A percentile compares a stretch with the other conserved stretches of the same genome.
Evolutionary conservation across 2,329 filamentous ascomycete genomes (phyloP).

Genomic region (Zymoseptoria crescenta): DNA sequence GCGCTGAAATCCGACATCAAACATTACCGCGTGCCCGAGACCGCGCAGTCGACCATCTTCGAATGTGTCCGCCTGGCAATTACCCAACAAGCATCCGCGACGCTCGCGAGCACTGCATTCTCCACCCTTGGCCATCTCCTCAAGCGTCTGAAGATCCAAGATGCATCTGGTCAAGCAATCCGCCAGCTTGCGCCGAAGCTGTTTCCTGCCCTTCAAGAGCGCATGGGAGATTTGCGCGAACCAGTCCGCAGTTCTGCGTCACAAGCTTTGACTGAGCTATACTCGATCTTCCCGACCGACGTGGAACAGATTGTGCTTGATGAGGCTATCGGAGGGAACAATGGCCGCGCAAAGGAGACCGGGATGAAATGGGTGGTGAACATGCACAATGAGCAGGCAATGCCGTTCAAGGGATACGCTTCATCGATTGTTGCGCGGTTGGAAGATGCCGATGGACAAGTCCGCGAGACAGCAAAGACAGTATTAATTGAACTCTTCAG

Average conservation of each 20-base stretch:
- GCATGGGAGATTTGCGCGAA: constrained; percentile 81
- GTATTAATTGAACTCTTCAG: constrained; percentile 83
- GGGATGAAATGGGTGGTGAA: constrained; percentile 78
- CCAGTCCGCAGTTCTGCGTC: constrained; percentile 68
- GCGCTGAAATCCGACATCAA: constrained; percentile 82
- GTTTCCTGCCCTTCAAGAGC: constrained; percentile 69
- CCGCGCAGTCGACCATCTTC: constrained; percentile 63
- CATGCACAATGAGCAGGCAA: constrained; percentile 72
- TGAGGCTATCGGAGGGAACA: constrained; percentile 69
- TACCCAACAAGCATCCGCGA: constrained; percentile 62
- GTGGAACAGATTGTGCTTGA: constrained; percentile 76
- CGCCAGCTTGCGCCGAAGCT: constrained; percentile 59
- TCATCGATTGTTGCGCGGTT: constrained; percentile 75
- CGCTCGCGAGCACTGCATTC: constrained; percentile 72
- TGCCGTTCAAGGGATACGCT: constrained; percentile 78
- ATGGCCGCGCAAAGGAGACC: constrained; percentile 74
- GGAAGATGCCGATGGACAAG: constrained; percentile 81
- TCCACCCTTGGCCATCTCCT: constrained; percentile 81
- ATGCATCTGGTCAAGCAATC: constrained; percentile 63
- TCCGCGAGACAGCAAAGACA: constrained; percentile 74
- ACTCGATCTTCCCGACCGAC: constrained; percentile 59
- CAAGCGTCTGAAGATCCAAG: constrained; percentile 77
- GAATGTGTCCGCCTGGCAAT: constrained; percentile 73
- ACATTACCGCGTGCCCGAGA: constrained; percentile 79
- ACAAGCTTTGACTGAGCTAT: constrained; percentile 71